phyloP scores from a whole-genome alignment of 805 yeast genomes.

The Monosporozyma aerobia region DNA sequence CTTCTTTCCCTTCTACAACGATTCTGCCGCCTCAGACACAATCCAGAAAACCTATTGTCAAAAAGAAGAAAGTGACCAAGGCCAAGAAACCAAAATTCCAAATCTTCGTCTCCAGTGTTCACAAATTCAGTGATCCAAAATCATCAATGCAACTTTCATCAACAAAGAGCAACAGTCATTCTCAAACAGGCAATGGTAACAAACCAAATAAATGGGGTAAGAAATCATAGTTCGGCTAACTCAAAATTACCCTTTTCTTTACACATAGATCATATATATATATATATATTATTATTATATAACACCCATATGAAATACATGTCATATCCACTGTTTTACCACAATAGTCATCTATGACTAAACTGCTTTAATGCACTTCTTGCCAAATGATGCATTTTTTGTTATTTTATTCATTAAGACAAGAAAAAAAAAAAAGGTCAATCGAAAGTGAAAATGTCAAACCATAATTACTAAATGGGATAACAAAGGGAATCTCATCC shows the following conservation, averaged over 20 bases:
- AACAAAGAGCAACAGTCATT: neutral
- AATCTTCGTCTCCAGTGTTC: constrained; percentile 29
- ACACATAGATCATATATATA: neutral
- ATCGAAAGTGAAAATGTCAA: neutral
- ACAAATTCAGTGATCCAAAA: constrained; percentile 21
- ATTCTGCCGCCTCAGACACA: constrained; percentile 1
- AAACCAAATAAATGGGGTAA: neutral
- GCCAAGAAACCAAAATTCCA: constrained; percentile 28
- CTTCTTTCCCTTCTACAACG: constrained; percentile 1
- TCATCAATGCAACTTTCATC: neutral
- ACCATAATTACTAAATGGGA: neutral
- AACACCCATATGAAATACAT: neutral
- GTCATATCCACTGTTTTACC: neutral
- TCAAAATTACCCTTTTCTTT: neutral
- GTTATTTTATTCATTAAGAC: neutral
- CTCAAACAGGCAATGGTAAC: constrained; percentile 6
- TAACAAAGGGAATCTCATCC: neutral
- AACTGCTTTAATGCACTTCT: neutral
- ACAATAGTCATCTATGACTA: neutral
- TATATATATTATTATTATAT: neutral
- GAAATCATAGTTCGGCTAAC: neutral
- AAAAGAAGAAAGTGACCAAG: constrained; percentile 11
- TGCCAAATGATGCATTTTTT: neutral
- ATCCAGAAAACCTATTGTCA: neutral
- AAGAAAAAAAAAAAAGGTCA: neutral